Evolutionary conservation across 805 yeast genomes (phyloP), one percentile per base, ranked within the genome.

Genomic region (Hanseniaspora thailandica): DNA sequence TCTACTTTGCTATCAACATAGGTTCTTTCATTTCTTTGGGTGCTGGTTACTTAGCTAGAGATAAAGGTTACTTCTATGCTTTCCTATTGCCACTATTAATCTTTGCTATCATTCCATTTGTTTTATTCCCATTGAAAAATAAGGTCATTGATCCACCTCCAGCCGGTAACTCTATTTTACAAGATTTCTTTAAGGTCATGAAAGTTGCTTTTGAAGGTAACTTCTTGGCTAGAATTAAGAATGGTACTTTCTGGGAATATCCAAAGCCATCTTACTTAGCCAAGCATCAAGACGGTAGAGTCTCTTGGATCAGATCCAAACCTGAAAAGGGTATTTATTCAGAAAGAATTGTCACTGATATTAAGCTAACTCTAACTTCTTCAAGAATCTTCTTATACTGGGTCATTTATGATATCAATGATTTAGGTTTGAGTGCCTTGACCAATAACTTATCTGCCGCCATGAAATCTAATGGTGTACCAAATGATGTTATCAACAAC

Each of bases 1-100:
- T 84, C 68, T 85, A 85, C 68, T 71, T 83, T 68, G 77, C 83
- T 74, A 80, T 84, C 64, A 85, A 85, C 67, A 66, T 83, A 55
- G 94, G 94, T 55, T 76, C 87, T 6, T 71, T 85, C 59, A 76
- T 86, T 15, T 82, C 84, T 49, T 75, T 85, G 58, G 89, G 86
- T 41, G 84, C 93, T 44, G 81, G 89, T 6, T 81, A 81, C 68
- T 66, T 82, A 65, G 94, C 85, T 66, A 63, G 69, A 34, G 71
- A 76, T 55, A 74, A 76, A 46, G 90, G 85, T 25, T 80, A 77
- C 66, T 80, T 83, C 82, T 81, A 86, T 30, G 89, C 93, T 30
- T 85, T 72, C 69, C 67, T 83, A 59, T 71, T 84, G 55, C 89
- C 90, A 15, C 76, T 82, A 61, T 69, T 80, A 49, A 70, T 79